phyloP scores from a whole-genome alignment of 2,329 filamentous ascomycete genomes.

The Cryphonectria radicalis region DNA sequence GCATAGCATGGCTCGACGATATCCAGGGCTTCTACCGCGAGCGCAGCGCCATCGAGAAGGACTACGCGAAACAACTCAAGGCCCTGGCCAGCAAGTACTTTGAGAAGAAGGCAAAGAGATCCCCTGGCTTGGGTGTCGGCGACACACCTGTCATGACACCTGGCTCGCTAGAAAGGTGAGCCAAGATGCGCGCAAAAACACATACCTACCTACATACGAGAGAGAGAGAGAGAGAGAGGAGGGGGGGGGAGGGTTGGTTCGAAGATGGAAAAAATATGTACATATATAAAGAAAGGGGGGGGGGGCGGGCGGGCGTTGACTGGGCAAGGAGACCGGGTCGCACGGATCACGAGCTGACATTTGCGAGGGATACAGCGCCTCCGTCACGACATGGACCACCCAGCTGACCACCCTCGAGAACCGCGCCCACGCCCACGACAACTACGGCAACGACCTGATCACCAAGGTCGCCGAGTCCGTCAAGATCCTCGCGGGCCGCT shows the following conservation, averaged over 20 bases:
- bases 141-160: conserved; percentile 92
- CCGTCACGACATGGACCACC: conserved; percentile 94
- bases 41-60: conserved; percentile 91
- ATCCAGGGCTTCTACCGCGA: conserved; percentile 98
- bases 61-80: conserved; percentile 88
- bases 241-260: not conserved
- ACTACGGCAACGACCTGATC: conserved; percentile 78
- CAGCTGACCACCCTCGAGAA: conserved; percentile 90
- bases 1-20: conserved; percentile 94
- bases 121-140: conserved; percentile 85
- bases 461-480: conserved; percentile 84
- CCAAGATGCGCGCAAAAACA: not conserved
- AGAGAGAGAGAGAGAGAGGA: not conserved
- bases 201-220: not conserved
- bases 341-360: conserved; percentile 26
- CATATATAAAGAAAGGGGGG: not conserved
- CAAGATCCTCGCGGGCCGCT: conserved; percentile 72
- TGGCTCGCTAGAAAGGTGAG: conserved; percentile 85
- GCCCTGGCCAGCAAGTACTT: conserved; percentile 94
- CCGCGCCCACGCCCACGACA: conserved; percentile 86
- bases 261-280: too few species aligned
- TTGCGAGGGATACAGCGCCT: conserved; percentile 63
- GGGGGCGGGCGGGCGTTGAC: not conserved
- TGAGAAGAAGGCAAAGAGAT: conserved; percentile 90
- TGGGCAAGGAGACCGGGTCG: not conserved